These are phyloP conservation scores for Fusarium bactridioides DNA, from an alignment of 2,329 filamentous ascomycete species.

Conservation along the genomic window DNA sequence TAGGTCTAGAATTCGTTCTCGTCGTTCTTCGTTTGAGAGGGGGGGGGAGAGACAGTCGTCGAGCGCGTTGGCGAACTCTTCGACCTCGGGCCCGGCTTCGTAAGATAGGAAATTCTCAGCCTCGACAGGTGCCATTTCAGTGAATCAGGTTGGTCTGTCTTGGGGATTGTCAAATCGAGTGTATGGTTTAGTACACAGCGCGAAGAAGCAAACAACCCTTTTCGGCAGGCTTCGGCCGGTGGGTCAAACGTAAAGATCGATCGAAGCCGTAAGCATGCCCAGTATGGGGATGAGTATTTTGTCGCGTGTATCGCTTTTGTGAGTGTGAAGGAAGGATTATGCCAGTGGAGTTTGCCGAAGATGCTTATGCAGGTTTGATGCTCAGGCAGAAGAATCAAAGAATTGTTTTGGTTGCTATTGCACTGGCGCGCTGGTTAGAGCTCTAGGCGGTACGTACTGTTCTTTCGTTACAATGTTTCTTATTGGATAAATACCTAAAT, in stretches of 20 bases:
- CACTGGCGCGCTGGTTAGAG: conserved; percentile 31
- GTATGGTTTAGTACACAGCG: neutral
- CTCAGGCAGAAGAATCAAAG: conserved; percentile 31
- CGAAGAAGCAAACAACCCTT: conserved; percentile 35
- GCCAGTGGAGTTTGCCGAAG: conserved; percentile 11
- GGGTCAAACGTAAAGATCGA: conserved; percentile 34
- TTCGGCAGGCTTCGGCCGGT: conserved; percentile 38
- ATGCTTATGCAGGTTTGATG: conserved; percentile 30
- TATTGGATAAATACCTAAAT: neutral
- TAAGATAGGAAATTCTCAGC: conserved; percentile 17
- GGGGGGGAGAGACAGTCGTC: conserved; percentile 73
- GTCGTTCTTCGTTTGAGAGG: conserved; percentile 61
- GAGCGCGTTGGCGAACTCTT: conserved; percentile 83
- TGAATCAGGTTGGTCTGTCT: neutral
- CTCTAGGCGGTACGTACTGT: conserved; percentile 32
- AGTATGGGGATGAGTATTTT: neutral
- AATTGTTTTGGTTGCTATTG: conserved; percentile 40
- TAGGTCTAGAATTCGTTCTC: conserved; percentile 73
- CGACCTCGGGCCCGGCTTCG: conserved; percentile 76
- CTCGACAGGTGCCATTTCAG: conserved; percentile 26
- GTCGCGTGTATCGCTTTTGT: conserved; percentile 13
- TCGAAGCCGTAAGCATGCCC: conserved; percentile 38
- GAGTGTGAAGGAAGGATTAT: neutral
- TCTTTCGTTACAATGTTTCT: neutral
- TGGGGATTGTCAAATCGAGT: neutral